Evolutionary conservation across 2,329 filamentous ascomycete genomes (phyloP).

Genomic region (Dothideomycetes sp.): DNA sequence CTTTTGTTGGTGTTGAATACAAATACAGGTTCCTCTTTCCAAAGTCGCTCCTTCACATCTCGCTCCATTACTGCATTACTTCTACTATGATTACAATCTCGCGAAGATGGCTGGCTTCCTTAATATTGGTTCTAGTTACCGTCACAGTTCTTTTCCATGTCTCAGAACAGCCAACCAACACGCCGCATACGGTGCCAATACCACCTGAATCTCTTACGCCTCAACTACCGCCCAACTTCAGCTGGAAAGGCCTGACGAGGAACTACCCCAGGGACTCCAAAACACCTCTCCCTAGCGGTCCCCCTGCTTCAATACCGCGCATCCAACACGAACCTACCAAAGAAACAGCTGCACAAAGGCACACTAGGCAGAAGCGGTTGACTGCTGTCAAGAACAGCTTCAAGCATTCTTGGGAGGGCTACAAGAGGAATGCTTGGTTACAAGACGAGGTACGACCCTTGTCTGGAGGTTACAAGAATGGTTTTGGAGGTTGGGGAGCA

Average conservation of each 20-base stretch:
- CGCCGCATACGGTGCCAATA: slow-evolving; percentile 3
- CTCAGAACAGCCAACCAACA: slow-evolving; percentile 3
- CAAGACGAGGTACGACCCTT: slow-evolving; percentile 73
- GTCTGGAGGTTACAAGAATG: slow-evolving; percentile 57
- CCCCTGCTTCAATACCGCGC: slow-evolving; percentile 58
- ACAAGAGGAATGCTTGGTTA: slow-evolving; percentile 69
- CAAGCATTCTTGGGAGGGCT: slow-evolving; percentile 70
- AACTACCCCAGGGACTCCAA: slow-evolving; percentile 65
- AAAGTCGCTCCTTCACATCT: background rate
- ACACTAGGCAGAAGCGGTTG: slow-evolving; percentile 55
- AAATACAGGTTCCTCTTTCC: background rate
- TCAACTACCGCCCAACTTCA: slow-evolving; percentile 17
- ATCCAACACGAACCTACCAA: slow-evolving; percentile 63
- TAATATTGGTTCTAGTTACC: slow-evolving; percentile 12
- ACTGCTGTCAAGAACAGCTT: slow-evolving; percentile 64
- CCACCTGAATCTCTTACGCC: background rate
- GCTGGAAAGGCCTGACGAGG: slow-evolving; percentile 24
- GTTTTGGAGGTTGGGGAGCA: slow-evolving; percentile 88
- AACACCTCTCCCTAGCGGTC: slow-evolving; percentile 63
- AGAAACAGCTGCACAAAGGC: slow-evolving; percentile 53
- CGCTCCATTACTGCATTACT: background rate
- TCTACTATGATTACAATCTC: slow-evolving; percentile 9
- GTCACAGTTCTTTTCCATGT: slow-evolving; percentile 11
- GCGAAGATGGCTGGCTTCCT: slow-evolving; percentile 12
- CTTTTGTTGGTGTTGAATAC: background rate